Conservation (phyloP, 2,329 filamentous ascomycete species). For the Colletotrichum navitas region DNA sequence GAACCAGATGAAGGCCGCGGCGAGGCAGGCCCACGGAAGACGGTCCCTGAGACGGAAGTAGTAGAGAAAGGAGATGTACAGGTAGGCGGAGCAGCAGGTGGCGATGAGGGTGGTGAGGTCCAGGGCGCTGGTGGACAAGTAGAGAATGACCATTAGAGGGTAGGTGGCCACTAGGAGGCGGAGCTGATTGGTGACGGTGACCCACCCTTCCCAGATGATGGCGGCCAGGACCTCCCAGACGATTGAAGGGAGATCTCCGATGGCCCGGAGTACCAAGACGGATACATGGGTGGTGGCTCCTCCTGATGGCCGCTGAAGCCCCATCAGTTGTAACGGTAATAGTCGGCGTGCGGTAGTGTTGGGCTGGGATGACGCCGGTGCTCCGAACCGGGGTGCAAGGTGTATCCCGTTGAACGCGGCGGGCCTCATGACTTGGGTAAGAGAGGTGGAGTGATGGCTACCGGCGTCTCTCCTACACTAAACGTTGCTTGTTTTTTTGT, state of each 20-base stretch:
- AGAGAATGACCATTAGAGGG: slow-evolving; percentile 36
- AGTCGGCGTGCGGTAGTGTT: slow-evolving; percentile 5
- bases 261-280: slow-evolving; percentile 35
- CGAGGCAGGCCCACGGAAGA: slow-evolving; percentile 32
- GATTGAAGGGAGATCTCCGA: slow-evolving; percentile 32
- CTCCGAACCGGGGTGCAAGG: not conserved
- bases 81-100: slow-evolving; percentile 25
- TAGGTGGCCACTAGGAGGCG: slow-evolving; percentile 38
- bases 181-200: slow-evolving; percentile 37
- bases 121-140: slow-evolving; percentile 22
- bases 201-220: slow-evolving; percentile 29
- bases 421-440: not conserved
- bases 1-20: slow-evolving; percentile 30
- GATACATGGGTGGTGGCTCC: slow-evolving; percentile 27
- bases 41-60: slow-evolving; percentile 31
- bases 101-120: slow-evolving; percentile 19
- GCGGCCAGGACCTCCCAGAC: slow-evolving; percentile 38
- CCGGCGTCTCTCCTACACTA: not conserved
- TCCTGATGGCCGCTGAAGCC: slow-evolving; percentile 12
- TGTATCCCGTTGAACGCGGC: slow-evolving; percentile 7
- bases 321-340: slow-evolving; percentile 17
- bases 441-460: not conserved
- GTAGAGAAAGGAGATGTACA: slow-evolving; percentile 33
- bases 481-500: not conserved
- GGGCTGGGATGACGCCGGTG: not conserved